These are phyloP conservation scores for Alternaria conjuncta DNA, from an alignment of 2,329 filamentous ascomycete genomes.

Conservation along the genomic window DNA sequence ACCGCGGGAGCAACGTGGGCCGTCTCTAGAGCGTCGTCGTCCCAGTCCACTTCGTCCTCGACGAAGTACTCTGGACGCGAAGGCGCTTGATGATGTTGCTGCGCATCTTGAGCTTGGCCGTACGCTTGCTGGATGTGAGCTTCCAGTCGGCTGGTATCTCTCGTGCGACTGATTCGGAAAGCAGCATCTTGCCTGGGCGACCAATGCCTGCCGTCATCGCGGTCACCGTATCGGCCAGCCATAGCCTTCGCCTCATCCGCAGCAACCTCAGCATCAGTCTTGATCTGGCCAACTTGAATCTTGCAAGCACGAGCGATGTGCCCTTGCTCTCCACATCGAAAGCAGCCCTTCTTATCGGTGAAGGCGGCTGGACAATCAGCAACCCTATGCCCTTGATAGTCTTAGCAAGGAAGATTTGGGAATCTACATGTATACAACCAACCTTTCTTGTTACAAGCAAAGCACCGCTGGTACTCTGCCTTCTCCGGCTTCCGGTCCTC, in stretches of 20 bases:
- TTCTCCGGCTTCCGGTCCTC: background rate
- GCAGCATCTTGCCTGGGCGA: background rate
- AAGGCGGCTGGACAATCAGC: background rate
- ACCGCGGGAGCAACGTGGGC: background rate
- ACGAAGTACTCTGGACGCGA: background rate
- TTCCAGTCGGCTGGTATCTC: background rate
- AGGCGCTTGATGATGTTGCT: background rate
- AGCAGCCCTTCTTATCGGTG: background rate
- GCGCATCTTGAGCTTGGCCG: background rate
- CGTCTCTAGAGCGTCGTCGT: background rate
- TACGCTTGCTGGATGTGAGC: background rate
- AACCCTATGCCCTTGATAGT: background rate
- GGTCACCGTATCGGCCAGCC: background rate
- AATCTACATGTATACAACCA: background rate
- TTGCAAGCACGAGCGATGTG: background rate
- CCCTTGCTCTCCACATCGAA: background rate
- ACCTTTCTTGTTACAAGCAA: background rate
- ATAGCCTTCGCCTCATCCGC: background rate
- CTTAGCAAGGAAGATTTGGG: background rate
- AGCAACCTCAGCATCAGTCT: background rate
- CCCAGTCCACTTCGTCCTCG: constrained; percentile 5
- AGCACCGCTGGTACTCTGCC: background rate
- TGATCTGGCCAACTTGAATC: background rate
- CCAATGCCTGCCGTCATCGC: background rate
- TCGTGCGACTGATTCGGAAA: background rate